Evolutionary conservation across 1,284 basidiomycete genomes (phyloP).

Genomic region (Puccinia horiana): DNA sequence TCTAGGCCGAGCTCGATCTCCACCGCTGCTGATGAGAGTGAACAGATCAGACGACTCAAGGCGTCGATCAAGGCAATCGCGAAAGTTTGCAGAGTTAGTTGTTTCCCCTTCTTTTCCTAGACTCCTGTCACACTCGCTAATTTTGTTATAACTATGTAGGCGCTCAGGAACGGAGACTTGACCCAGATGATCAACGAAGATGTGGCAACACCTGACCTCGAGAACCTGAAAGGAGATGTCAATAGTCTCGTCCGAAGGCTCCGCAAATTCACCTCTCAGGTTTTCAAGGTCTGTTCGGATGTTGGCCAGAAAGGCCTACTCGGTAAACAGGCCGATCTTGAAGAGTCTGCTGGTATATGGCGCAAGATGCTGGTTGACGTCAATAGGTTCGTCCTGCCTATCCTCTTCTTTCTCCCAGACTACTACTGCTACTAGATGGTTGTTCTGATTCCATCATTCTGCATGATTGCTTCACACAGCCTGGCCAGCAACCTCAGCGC

Average conservation of each 20-base stretch:
- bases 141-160: not conserved
- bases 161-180: constrained; percentile 43
- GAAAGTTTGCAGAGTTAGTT: constrained; percentile 47
- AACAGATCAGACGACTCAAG: constrained; percentile 46
- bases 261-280: constrained; percentile 46
- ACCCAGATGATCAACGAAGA: constrained; percentile 49
- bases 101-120: not conserved
- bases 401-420: not conserved
- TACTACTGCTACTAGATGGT: too few relatives aligned
- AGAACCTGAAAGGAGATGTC: constrained; percentile 47
- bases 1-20: constrained; percentile 17
- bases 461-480: constrained; percentile 6
- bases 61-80: constrained; percentile 49
- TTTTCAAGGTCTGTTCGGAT: constrained; percentile 47
- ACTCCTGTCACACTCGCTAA: not conserved
- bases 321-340: constrained; percentile 45
- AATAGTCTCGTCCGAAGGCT: constrained; percentile 39
- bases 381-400: constrained; percentile 23
- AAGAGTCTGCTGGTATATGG: constrained; percentile 48
- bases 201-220: constrained; percentile 45
- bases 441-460: too few relatives aligned
- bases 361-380: constrained; percentile 49
- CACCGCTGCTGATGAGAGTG: constrained; percentile 39
- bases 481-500: constrained; percentile 48
- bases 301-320: constrained; percentile 47